Base-by-base conservation (phyloP, 2,329 filamentous ascomycete species). In the Dryadomyces quercus-mongolicae region DNA sequence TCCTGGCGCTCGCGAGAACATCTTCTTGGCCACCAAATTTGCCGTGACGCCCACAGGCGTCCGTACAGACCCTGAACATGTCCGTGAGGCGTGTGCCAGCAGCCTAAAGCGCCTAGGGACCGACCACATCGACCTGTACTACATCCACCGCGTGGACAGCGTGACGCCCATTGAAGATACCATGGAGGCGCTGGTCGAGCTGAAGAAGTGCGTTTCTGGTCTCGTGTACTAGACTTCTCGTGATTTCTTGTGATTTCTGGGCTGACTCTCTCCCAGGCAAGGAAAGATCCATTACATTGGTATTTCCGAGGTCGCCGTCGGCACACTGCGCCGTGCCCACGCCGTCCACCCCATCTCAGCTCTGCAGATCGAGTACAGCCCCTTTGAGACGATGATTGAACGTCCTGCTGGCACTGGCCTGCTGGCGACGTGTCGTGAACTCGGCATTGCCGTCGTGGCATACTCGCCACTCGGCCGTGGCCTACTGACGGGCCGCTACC, bases 331-430 rank as follows among this genome's bases (percentile, higher is more conserved):
- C 15, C 73, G 77, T 2, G 78, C 75, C 12, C 64, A 68, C 60
- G 71, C 72, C 48, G 65, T 82, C n/a, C 68, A 71, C 54, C 75
- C 71, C 21, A 69, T 82, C 54, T 60, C 71, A 3, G 74, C 75
- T 2, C 67, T 77, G 4, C 76, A 81, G 61, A 68, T 80, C 43
- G 77, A 82, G 61, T 80, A 77, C 64, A 73, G 67, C 21, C 74
- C 73, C 0, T 81, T 75, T 62, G 64, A 71, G 2, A 70, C 84
- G 36, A 75, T 81, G 43, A 79, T 86, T 57, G 84, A 88, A 62
- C 71, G 69, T 10, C 64, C 67, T 2, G 62, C 67, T 2, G 62
- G 68, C 0, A 68, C 65, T 1, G 59, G 69, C 36, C 60, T 76
- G 31, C 64, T 76, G 4, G 61, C 66, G 18, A 68, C 73, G 8